These are phyloP conservation scores for Daldinia eschscholtzii DNA, from an alignment of 2,329 filamentous ascomycete genomes.

Conservation along the genomic window DNA sequence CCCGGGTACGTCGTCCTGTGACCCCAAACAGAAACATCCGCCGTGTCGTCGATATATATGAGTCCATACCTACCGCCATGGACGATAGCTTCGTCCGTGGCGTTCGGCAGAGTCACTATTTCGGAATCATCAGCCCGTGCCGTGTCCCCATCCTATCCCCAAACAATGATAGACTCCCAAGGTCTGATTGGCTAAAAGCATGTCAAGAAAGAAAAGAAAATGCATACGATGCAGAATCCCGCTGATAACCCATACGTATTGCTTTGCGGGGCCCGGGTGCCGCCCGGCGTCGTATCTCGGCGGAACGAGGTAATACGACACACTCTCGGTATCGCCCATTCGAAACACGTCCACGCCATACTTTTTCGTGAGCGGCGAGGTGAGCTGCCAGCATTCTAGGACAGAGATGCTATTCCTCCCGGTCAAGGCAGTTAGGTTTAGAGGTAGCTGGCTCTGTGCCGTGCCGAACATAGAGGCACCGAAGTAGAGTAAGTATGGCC, in stretches of 20 bases:
- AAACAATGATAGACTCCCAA: neutral
- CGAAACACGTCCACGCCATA: constrained; percentile 52
- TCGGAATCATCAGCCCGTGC: neutral
- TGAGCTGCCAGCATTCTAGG: constrained; percentile 62
- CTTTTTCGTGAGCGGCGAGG: constrained; percentile 52
- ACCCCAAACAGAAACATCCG: constrained; percentile 55
- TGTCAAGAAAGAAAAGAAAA: neutral
- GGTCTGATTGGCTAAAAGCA: neutral
- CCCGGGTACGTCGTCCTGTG: constrained; percentile 59
- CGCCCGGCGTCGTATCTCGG: constrained; percentile 55
- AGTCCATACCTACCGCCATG: constrained; percentile 57
- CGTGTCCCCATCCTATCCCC: neutral
- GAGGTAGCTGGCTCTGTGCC: constrained; percentile 21
- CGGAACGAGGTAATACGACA: constrained; percentile 56
- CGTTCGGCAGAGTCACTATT: constrained; percentile 56
- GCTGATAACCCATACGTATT: constrained; percentile 56
- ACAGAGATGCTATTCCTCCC: constrained; percentile 55
- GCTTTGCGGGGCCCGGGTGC: constrained; percentile 58
- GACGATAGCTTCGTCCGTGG: constrained; percentile 54
- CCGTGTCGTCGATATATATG: constrained; percentile 59
- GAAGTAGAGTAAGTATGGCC: constrained; percentile 7
- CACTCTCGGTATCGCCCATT: constrained; percentile 53
- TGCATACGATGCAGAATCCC: constrained; percentile 54
- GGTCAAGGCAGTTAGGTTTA: constrained; percentile 59
- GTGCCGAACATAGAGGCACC: constrained; percentile 4